Evolutionary conservation across 371 early-diverging fungal genomes (phyloP).

Genomic region (Circinella minor): DNA sequence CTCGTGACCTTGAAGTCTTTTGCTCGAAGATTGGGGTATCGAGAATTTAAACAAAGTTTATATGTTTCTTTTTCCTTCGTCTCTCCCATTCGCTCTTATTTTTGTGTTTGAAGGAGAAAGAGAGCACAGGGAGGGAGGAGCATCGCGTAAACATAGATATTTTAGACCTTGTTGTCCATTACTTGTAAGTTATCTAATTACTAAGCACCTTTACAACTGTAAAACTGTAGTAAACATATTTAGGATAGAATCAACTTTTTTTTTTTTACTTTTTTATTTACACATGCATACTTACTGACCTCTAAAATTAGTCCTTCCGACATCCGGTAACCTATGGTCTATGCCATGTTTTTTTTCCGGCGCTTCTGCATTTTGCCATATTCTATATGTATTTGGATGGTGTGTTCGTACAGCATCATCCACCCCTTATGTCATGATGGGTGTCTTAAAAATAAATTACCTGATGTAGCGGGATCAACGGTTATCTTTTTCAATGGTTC

Average conservation of each 20-base stretch:
- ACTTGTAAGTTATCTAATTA: too few relatives aligned
- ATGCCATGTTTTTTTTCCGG: conserved; percentile 83
- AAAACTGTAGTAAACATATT: too few relatives aligned
- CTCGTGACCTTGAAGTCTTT: conserved; percentile 72
- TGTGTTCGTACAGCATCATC: conserved; percentile 95
- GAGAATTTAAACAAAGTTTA: conserved; percentile 55
- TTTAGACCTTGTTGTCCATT: too few relatives aligned
- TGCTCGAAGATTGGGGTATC: conserved; percentile 78
- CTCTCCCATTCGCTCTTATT: not conserved
- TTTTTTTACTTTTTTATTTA: too few relatives aligned
- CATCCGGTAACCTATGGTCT: conserved; percentile 54
- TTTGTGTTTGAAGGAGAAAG: not conserved
- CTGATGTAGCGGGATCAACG: conserved; percentile 90
- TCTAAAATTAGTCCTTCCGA: conserved; percentile 44
- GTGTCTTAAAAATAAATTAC: conserved; percentile 98
- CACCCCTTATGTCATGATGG: conserved; percentile 98
- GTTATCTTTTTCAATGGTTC: conserved; percentile 94
- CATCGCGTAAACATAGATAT: too few relatives aligned
- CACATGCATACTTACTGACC: not conserved
- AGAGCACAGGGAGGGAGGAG: too few relatives aligned
- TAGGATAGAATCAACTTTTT: too few relatives aligned
- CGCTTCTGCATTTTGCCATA: conserved; percentile 86
- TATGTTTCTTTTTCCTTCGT: conserved; percentile 33
- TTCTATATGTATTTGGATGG: conserved; percentile 95
- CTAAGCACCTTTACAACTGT: too few relatives aligned